phyloP scores from a whole-genome alignment of 1,139 yeast species.

The Geotrichum phurueaensis region DNA sequence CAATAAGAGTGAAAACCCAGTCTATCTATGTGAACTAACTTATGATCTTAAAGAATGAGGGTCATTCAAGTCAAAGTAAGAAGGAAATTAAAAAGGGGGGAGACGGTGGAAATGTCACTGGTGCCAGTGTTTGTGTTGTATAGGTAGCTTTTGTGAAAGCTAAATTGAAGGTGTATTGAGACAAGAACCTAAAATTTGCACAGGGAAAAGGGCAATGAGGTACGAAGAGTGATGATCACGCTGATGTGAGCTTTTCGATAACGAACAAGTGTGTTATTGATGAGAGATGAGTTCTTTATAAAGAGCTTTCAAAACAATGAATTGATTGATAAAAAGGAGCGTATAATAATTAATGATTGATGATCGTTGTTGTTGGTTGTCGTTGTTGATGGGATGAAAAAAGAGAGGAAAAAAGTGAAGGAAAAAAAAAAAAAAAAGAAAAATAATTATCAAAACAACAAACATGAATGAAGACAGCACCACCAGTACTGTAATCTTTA shows the following conservation, averaged over 20 bases:
- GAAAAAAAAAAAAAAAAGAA: neutral
- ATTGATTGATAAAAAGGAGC: neutral
- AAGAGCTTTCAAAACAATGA: neutral
- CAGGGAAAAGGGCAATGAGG: neutral
- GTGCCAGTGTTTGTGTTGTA: neutral
- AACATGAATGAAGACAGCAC: neutral
- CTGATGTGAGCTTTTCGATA: neutral
- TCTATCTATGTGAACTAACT: neutral
- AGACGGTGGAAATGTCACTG: neutral
- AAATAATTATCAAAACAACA: neutral
- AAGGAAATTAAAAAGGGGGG: neutral
- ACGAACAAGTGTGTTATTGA: neutral
- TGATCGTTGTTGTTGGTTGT: neutral
- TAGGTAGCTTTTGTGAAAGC: neutral
- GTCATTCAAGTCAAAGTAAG: neutral
- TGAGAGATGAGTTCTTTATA: neutral
- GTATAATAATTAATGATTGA: neutral
- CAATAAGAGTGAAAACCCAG: neutral
- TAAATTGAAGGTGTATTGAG: neutral
- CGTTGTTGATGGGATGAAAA: neutral
- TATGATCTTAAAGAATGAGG: neutral
- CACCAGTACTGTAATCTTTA: neutral
- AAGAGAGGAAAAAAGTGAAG: neutral
- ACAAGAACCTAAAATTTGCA: neutral
- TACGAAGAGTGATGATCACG: neutral